Evolutionary conservation across 2,329 filamentous ascomycete genomes (phyloP).

Genomic region (Fusarium sp.): DNA sequence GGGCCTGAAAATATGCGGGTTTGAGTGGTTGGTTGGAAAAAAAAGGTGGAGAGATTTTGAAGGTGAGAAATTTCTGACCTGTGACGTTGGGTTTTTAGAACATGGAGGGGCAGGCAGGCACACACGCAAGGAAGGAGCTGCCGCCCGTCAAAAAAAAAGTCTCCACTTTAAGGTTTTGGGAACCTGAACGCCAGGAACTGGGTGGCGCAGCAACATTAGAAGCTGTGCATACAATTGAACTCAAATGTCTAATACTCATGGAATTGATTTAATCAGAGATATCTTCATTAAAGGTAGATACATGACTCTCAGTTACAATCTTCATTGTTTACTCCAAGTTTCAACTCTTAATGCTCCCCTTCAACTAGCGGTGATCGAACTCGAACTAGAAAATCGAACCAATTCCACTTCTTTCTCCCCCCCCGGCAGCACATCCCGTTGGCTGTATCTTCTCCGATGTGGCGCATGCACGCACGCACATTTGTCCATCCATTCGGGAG

Average conservation of each 20-base stretch:
- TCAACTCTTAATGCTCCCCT: not conserved
- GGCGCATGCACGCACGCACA: constrained; percentile 1
- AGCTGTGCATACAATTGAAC: not conserved
- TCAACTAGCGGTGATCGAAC: constrained; percentile 32
- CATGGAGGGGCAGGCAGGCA: constrained; percentile 29
- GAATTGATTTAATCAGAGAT: not conserved
- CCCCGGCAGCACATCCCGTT: constrained; percentile 1
- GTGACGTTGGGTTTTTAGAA: constrained; percentile 37
- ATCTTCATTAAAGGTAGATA: not conserved
- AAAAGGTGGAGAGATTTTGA: constrained; percentile 19
- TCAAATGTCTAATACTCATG: not conserved
- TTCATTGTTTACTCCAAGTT: not conserved
- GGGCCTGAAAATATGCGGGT: constrained; percentile 11
- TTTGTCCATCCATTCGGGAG: not conserved
- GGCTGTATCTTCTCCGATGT: not conserved
- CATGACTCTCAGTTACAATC: not conserved
- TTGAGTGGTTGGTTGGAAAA: constrained; percentile 25
- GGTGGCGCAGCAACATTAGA: constrained; percentile 21
- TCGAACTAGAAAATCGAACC: not conserved
- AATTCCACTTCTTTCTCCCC: not conserved
- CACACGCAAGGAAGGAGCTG: not conserved
- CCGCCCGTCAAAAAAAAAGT: not conserved
- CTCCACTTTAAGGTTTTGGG: constrained; percentile 1
- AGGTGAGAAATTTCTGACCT: constrained; percentile 36
- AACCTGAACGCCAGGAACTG: not conserved